Evolutionary conservation across 2,329 filamentous ascomycete species (phyloP).

Genomic region (Cordyceps cateniannulata): DNA sequence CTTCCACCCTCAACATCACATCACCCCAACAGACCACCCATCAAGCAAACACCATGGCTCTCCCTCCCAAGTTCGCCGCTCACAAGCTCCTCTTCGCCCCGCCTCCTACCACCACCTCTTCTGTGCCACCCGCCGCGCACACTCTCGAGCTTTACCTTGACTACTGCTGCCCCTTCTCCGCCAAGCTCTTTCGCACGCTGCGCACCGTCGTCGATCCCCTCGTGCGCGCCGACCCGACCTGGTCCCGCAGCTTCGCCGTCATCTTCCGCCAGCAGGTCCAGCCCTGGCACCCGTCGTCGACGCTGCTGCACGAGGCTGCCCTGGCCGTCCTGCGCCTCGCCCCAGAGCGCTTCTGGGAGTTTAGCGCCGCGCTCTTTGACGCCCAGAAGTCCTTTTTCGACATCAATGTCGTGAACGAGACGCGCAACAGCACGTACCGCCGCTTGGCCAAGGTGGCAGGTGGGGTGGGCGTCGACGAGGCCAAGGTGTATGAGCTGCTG

Average conservation of each 20-base stretch:
- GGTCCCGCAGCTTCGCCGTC: conserved; percentile 55
- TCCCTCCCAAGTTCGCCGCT: conserved; percentile 70
- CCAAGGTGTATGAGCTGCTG: conserved; percentile 62
- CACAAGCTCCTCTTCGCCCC: conserved; percentile 54
- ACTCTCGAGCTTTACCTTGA: conserved; percentile 69
- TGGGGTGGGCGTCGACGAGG: conserved; percentile 61
- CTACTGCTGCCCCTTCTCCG: conserved; percentile 77
- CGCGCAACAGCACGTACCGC: conserved; percentile 75
- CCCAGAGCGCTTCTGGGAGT: conserved; percentile 72
- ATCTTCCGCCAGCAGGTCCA: conserved; percentile 90
- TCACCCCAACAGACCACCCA: not conserved
- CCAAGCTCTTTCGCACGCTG: conserved; percentile 69
- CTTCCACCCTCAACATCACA: not conserved
- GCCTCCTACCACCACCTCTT: conserved; percentile 26
- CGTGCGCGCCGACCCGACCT: conserved; percentile 54
- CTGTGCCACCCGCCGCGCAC: conserved; percentile 41
- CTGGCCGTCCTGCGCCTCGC: conserved; percentile 69
- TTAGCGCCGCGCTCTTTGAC: conserved; percentile 59
- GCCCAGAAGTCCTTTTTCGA: conserved; percentile 78
- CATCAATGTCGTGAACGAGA: conserved; percentile 74
- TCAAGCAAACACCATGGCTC: conserved; percentile 43
- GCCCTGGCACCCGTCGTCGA: conserved; percentile 88
- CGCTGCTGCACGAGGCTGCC: conserved; percentile 74
- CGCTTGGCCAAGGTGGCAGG: conserved; percentile 70
- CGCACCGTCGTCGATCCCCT: conserved; percentile 58